A percentile compares a stretch with the other conserved stretches of the same genome.
Conservation (phyloP, 73 alveolate species). For the Paramecium tetraurelia region DNA sequence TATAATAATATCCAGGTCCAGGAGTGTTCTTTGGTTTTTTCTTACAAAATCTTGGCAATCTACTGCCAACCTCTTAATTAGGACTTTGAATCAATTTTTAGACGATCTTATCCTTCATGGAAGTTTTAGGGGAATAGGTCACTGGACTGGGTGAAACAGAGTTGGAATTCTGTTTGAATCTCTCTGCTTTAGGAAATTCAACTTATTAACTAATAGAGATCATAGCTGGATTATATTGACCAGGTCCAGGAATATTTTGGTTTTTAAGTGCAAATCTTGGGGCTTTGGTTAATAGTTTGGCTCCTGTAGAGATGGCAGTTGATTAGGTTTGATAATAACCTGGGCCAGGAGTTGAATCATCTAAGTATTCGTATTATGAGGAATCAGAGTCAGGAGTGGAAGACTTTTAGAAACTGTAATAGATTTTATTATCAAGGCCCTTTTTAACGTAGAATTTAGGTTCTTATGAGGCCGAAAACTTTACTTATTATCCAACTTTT, state of each 20-base stretch:
- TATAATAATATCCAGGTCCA: conserved; percentile 14
- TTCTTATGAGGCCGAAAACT: background rate
- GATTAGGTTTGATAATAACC: conserved; percentile 5
- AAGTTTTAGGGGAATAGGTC: background rate
- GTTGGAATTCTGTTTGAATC: background rate
- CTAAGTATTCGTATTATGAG: conserved; percentile 1
- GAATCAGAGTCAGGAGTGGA: background rate
- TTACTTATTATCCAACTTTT: background rate
- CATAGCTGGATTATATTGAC: background rate
- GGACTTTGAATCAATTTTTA: background rate
- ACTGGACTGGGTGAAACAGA: background rate
- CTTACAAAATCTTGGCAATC: background rate
- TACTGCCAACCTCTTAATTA: background rate
- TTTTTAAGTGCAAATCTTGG: background rate
- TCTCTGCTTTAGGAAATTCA: background rate
- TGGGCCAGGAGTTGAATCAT: conserved; percentile 42
- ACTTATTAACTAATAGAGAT: background rate
- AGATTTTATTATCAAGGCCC: conserved; percentile 3
- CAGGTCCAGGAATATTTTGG: background rate
- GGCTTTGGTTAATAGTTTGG: background rate
- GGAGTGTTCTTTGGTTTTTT: background rate
- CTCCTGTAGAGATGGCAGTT: background rate
- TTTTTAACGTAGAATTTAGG: conserved; percentile 13
- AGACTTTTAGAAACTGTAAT: background rate
- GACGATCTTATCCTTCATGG: background rate